Evolutionary conservation across 2,329 filamentous ascomycete genomes (phyloP), one percentile per base, ranked within the genome.

Genomic region (Periconia sp.): DNA sequence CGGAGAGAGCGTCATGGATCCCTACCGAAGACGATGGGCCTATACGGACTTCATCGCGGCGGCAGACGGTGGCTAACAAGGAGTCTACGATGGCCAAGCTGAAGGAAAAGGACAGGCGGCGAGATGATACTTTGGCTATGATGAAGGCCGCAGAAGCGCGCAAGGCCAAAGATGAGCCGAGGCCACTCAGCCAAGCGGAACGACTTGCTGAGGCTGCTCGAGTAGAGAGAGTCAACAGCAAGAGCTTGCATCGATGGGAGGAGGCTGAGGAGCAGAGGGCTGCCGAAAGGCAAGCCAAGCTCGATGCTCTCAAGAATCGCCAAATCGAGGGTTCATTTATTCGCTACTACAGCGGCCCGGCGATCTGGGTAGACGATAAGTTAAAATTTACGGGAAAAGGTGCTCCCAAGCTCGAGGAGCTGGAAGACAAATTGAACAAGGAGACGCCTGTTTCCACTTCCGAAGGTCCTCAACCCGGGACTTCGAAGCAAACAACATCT

Each of bases 241-340:
- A 89, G 78, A 97, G 87, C 69, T 74, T 96, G 62, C 96, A 92
- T 63, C 81, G 89, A 42, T 97, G 92, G 92, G 92, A 97, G 69
- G 87, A 90, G 68, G 89, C 90, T 5, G 94, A 99, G 73, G 91
- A 90, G 71, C 85, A 87, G 66, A 84, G 92, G 45, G 88, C 92
- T 54, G 89, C 92, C 59, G 88, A 95, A 63, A 82, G 92, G 48
- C 82, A 84, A 52, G 87, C 85, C 28, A 92, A 88, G 71, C 77
- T 97, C 34, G 91, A 92, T 26, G 94, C 92, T 11, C 76, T 97
- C 56, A 88, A 95, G 60, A 89, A 91, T 66, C 84, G 92, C 35
- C 89, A 88, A 36, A 79, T 97, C 7, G 86, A 92, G 40, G 94
- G 94, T 0, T 90, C 94, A 0, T 89, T 96, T 9, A 85, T 96